Evolutionary conservation across 352 stramenopile genomes (phyloP).

Genomic region (Globisporangium iwayamae): DNA sequence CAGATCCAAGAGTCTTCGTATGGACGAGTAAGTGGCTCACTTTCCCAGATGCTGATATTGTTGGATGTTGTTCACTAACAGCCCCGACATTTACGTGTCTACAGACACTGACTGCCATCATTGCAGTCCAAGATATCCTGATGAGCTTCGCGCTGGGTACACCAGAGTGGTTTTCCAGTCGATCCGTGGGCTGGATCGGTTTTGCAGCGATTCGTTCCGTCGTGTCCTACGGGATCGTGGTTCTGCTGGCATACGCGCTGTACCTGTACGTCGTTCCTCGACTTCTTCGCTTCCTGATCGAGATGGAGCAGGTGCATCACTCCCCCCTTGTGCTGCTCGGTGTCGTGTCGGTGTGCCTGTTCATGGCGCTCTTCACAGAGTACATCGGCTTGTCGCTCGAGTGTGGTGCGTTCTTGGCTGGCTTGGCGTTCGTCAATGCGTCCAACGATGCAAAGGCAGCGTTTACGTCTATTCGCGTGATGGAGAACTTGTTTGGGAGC

Average conservation of each 20-base stretch:
- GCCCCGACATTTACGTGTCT: not conserved
- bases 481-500: slow-evolving; percentile 86
- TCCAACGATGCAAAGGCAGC: slow-evolving; percentile 60
- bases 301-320: slow-evolving; percentile 82
- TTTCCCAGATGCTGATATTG: not conserved
- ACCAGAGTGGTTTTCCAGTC: slow-evolving; percentile 81
- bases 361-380: slow-evolving; percentile 84
- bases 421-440: slow-evolving; percentile 74
- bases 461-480: slow-evolving; percentile 82
- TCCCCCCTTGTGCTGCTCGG: slow-evolving; percentile 73
- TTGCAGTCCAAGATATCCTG: slow-evolving; percentile 79
- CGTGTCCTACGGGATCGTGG: slow-evolving; percentile 68
- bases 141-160: slow-evolving; percentile 87
- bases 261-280: slow-evolving; percentile 69
- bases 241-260: slow-evolving; percentile 60
- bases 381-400: slow-evolving; percentile 80
- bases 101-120: slow-evolving; percentile 81
- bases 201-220: slow-evolving; percentile 66
- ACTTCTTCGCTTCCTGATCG: slow-evolving; percentile 65
- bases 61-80: not conserved
- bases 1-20: slow-evolving; percentile 81
- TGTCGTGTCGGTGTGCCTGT: slow-evolving; percentile 81
- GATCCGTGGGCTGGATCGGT: slow-evolving; percentile 66
- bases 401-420: slow-evolving; percentile 78
- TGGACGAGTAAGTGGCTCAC: slow-evolving; percentile 41